Base-by-base conservation (phyloP, 371 early-diverging fungal genomes). In the Haplosporangium sp. region DNA sequence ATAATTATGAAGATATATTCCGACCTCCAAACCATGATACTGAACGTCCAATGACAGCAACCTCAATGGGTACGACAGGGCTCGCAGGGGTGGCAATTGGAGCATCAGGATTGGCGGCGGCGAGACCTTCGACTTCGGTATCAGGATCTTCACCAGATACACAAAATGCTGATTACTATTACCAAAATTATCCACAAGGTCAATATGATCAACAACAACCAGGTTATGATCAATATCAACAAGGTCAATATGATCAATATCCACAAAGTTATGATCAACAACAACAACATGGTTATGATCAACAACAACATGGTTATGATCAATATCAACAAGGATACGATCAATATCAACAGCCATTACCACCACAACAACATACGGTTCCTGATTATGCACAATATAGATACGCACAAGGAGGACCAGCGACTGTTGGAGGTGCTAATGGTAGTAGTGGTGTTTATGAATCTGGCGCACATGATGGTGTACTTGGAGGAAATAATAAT, bases 351-450 rank as follows among this genome's bases (percentile, higher is more conserved):
- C 20, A 50, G 63, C 20, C 17, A 15, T 11, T 20, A 7, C 55
- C 10, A 8, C 37, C 39, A n/a, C 65, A 61, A 13, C 20, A 48
- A 37, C 72, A 72, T 3, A 76, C 75, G 3, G 70, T 78, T 17
- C 73, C 74, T 0, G 74, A 78, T 47, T 77, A 77, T 34, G 35
- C 59, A 39, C 72, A 72, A 48, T 77, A 77, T 39, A 72, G 72
- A 9, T 69, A 72, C 42, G 63, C 68, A n/a, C 61, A 55, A n/a
- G 35, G 63, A 17, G 45, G n/a, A 34, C 69, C 6, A 47, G 42
- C 13, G 20, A 8, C 45, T 4, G 15, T 38, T 42, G 27, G 56
- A 45, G 44, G 34, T 20, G 35, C 27, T 27, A 27, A 27, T 27
- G 27, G 56, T 19, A 63, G 50, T 4, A 37, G 63, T 13, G 40